Conservation (phyloP, 164 flowering plant species). For the Echeveria elegans region DNA sequence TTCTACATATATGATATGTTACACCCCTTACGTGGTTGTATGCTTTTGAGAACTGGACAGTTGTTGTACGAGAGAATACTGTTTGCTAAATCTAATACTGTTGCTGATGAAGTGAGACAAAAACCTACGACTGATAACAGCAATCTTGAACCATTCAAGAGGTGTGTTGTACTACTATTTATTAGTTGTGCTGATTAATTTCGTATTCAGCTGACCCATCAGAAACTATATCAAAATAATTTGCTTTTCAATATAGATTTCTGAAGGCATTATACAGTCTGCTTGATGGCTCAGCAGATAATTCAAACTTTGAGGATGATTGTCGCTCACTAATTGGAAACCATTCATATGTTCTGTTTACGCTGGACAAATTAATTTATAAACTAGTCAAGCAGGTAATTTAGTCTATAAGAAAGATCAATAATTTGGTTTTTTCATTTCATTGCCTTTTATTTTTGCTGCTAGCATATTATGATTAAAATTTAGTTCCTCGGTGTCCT, state of each 20-base stretch:
- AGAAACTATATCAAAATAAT: constrained; percentile 8
- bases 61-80: constrained; percentile 79
- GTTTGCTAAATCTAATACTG: constrained; percentile 77
- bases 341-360: constrained; percentile 88
- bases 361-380: constrained; percentile 84
- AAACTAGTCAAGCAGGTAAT: constrained; percentile 77
- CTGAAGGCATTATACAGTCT: constrained; percentile 70
- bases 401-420: neutral
- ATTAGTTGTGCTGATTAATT: neutral
- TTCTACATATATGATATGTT: neutral
- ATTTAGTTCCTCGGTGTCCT: neutral
- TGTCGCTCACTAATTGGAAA: constrained; percentile 88
- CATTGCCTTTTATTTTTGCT: constrained; percentile 6
- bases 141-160: constrained; percentile 56
- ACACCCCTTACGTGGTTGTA: neutral
- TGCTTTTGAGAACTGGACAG: constrained; percentile 20
- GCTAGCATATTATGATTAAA: neutral
- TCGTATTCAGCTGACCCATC: neutral
- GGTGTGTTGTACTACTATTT: constrained; percentile 29
- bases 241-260: constrained; percentile 39
- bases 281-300: constrained; percentile 90
- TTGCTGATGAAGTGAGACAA: constrained; percentile 65
- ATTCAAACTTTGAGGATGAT: constrained; percentile 92
- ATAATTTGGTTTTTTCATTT: neutral
- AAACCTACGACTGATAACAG: constrained; percentile 37